Base-by-base conservation (phyloP, 352 stramenopile genomes). In the Pythium grandisporangium region DNA sequence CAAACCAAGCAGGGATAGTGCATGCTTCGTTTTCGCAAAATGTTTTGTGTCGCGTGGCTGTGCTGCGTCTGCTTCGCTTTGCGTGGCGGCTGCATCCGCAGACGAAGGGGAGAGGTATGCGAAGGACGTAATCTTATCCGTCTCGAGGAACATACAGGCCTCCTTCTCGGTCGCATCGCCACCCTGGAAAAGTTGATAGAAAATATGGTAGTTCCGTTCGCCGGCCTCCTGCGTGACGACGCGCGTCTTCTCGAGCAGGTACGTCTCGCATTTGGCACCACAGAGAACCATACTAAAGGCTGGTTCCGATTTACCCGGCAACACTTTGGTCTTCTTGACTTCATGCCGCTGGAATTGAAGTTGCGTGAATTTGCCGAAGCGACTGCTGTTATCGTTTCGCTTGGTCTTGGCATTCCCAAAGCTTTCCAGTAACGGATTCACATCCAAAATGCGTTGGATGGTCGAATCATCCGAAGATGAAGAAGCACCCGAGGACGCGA, bases 371-470 rank as follows among this genome's bases (percentile, higher is more conserved):
- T 98, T 98, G 37, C 95, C 95, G 55, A 98, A 98, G 25, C 94
- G 82, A 52, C 55, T 86, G 6, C 83, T 97, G 61, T 99, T 99
- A 71, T 98, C 89, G 63, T 99, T 99, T 20, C 95, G 79, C 12
- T 96, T 82, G 2, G 95, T 98, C 50, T 96, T 95, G 23, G 95
- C 94, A 62, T 99, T 99, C 24, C 96, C 96, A 59, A 99, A 99
- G 22, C 88, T 93, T 69, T 99, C 96, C 7, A 99, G 79, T 35
- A 99, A 71, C 20, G 96, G 96, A 58, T 99, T 99, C 16, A 96
- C 94, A 32, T 96, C 84, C 11, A 99, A 71, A 42, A 99, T 97
- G 32, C 87, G 73, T 12, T 82, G 72, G 50, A 95, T 84, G 19
- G 88, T 93, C 82, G 65, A 50, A 13, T 68, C 44, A 21, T 43